A percentile compares a stretch with the other conserved stretches of the same genome.
phyloP scores from a whole-genome alignment of 1,284 basidiomycete genomes.

The Blastosporella zonata region DNA sequence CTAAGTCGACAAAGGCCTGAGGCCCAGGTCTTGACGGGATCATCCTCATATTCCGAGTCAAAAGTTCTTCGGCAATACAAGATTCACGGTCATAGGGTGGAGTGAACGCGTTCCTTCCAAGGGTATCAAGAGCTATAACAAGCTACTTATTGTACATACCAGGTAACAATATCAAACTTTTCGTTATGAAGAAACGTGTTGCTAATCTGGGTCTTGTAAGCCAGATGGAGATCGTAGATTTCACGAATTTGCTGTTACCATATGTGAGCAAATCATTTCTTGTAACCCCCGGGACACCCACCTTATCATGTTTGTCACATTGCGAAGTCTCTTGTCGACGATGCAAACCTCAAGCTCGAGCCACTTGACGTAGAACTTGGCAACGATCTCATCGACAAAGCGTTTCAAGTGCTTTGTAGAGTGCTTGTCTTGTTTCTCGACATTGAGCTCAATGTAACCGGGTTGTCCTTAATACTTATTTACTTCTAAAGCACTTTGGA shows the following conservation, averaged over 20 bases:
- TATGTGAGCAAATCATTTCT: too few species aligned
- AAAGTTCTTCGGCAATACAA: background rate
- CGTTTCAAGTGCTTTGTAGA: too few species aligned
- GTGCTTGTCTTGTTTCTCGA: too few species aligned
- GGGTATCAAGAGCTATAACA: background rate
- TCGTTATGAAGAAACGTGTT: background rate
- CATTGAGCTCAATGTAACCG: too few species aligned
- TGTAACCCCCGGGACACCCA: too few species aligned
- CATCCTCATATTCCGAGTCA: background rate
- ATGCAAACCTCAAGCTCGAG: too few species aligned
- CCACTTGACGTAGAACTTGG: too few species aligned
- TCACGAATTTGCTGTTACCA: too few species aligned
- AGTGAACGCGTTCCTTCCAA: background rate
- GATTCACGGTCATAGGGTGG: background rate
- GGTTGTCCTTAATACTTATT: too few species aligned
- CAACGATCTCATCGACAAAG: too few species aligned
- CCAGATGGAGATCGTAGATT: background rate
- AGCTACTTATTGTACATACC: conserved; percentile 2
- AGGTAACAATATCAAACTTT: conserved; percentile 1
- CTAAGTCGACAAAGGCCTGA: background rate
- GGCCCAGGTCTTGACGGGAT: background rate
- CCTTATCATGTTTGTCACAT: too few species aligned
- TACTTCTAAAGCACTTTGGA: background rate
- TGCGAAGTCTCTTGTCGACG: too few species aligned
- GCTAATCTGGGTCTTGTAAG: background rate